Base-by-base conservation (phyloP, 2,329 filamentous ascomycete species). In the Colletotrichum sp. region DNA sequence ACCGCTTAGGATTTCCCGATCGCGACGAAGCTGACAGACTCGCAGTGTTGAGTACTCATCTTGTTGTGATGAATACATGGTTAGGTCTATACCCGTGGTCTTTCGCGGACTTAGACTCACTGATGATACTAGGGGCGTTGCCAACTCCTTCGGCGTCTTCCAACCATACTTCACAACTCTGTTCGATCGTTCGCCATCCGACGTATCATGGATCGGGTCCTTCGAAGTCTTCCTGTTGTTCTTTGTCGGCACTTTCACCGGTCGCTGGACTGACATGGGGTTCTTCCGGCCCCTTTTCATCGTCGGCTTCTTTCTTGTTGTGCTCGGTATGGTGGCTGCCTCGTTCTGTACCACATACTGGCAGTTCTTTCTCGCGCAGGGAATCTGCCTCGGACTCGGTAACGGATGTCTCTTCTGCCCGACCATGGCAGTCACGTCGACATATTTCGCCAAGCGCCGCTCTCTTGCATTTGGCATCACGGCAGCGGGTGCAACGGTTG, bases 351-450 rank as follows among this genome's bases (percentile, higher is more conserved):
- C 82, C 0, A 75, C 82, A 29, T 91, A 90, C 82, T 90, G 86
- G 86, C 90, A 92, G 69, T 79, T 90, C 2, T 79, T 91, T 16
- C 81, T 91, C 1, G 82, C 87, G 1, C 90, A 91, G 78, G 90
- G 90, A 4, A 72, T 90, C 8, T 87, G 86, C 66, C 82, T 88
- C 70, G 90, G 90, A 1, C 69, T 92, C 0, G 92, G 90, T 2
- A 88, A 89, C 70, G 92, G 92, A 5, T 90, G 87, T 74, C 82
- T 94, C 8, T 94, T 93, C 81, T 89, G 91, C 63, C 90, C 93
- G 0, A 86, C 88, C 55, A 87, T 94, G 55, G 89, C 92, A 2
- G 88, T 93, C 6, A 83, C 94, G 3, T 89, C 92, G 3, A 92
- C 92, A 8, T 94, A 94, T 77, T 94, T 93, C 79, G 84, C 82